Evolutionary conservation across 1,284 basidiomycete species (phyloP), one percentile per base, ranked within the genome.

Genomic region (Ustilago esculenta): DNA sequence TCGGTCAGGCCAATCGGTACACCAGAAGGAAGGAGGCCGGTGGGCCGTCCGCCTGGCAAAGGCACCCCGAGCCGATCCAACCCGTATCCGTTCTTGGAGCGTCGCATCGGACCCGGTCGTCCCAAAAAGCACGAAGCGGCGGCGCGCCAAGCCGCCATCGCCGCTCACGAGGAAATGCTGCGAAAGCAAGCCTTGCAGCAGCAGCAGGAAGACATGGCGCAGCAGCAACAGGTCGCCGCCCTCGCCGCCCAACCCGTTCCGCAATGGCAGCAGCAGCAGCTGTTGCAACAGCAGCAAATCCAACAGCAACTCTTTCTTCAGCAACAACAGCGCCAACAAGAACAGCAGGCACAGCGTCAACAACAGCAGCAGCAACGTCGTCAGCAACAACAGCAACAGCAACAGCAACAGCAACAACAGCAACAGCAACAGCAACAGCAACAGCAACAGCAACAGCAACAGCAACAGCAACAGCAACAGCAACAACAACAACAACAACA

Each of bases 101-200:
- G 59, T 27, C 58, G 66, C 23, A 34, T 57, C 2, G 66, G 66
- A n/a, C 66, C 66, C 15, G 66, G 66, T 41, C 58, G 66, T 35
- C 66, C 66, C 20, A 61, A 61, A 39, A 69, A 69, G 44, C 58
- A 61, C 44, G 66, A 69, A 49, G 66, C 54, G 11, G 59, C 56
- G 0, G 63, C 63, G 6, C 58, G 66, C 37, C 49, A 69, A 61
- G 59, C 66, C 20, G 63, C 63, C 33, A 59, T 58, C 18, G 63
- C 55, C 4, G 63, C 63, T 4, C 56, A 59, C 43, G 56, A 58
- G 25, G 66, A 61, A 39, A 45, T 49, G 51, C 57, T 51, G 23
- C 63, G 54, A 14, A 54, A 55, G 29, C 45, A 44, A 15, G 48
- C 61, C 0, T 40, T 56, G 45, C 52, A 50, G 18, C 35, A 61